A percentile compares a stretch with the other conserved stretches of the same genome.
phyloP scores from a whole-genome alignment of 2,329 filamentous ascomycete genomes.

The Apiospora pterosperma region DNA sequence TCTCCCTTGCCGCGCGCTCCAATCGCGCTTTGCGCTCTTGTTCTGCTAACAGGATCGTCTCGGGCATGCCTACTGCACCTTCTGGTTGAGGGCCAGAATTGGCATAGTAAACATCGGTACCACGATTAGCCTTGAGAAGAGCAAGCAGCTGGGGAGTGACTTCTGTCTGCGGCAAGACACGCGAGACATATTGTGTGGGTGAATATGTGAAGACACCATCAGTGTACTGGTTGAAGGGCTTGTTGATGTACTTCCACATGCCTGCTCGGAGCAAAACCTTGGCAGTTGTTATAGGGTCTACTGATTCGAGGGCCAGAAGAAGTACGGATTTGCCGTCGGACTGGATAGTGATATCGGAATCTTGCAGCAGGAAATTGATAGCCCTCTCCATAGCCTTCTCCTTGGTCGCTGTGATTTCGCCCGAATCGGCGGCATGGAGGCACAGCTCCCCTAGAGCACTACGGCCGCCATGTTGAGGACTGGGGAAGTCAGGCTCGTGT shows the following conservation, averaged over 20 bases:
- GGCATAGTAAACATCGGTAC: conserved; percentile 51
- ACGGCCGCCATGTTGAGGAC: conserved; percentile 57
- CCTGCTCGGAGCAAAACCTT: conserved; percentile 58
- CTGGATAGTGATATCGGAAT: conserved; percentile 53
- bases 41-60: conserved; percentile 46
- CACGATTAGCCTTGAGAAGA: conserved; percentile 50
- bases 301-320: conserved; percentile 56
- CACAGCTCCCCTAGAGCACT: conserved; percentile 64
- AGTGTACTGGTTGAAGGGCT: conserved; percentile 52
- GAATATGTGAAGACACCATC: conserved; percentile 57
- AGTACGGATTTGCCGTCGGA: conserved; percentile 57
- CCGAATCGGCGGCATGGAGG: conserved; percentile 47
- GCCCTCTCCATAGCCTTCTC: conserved; percentile 55
- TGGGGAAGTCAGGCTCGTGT: conserved; percentile 64
- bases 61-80: conserved; percentile 49
- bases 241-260: conserved; percentile 63
- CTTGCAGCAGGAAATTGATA: conserved; percentile 53
- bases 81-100: conserved; percentile 51
- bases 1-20: conserved; percentile 41
- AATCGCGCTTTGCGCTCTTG: conserved; percentile 45
- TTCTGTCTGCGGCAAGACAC: conserved; percentile 39
- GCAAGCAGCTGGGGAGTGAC: conserved; percentile 38
- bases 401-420: conserved; percentile 40
- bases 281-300: conserved; percentile 51
- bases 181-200: conserved; percentile 58